Percentiles rank a stretch among this genome's conserved stretches.
phyloP scores from a whole-genome alignment of 2,329 filamentous ascomycete species.

The Dothiorella sarmentorum region DNA sequence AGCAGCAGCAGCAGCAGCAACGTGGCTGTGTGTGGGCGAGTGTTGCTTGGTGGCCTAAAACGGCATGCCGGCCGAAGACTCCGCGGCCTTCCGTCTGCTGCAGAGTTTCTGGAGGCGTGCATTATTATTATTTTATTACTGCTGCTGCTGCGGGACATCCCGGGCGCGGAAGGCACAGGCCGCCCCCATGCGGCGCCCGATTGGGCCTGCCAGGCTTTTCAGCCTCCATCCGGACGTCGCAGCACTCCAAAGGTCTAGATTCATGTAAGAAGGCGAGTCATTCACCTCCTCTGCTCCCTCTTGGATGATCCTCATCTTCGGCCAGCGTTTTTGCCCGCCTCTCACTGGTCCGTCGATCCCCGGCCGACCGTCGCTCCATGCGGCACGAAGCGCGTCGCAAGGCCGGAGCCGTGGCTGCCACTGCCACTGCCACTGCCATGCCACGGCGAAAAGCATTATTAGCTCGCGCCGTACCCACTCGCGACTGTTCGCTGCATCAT shows the following conservation, averaged over 20 bases:
- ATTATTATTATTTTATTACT: no score
- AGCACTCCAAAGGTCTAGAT: neutral
- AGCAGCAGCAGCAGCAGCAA: no score
- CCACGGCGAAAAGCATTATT: neutral
- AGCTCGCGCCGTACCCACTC: constrained; percentile 4
- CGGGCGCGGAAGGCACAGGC: neutral
- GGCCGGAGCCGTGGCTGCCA: constrained; percentile 16
- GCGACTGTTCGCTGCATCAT: neutral
- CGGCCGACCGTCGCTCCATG: constrained; percentile 1
- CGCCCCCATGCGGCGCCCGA: neutral
- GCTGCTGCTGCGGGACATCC: constrained; percentile 6
- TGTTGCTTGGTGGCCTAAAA: neutral
- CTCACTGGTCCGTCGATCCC: constrained; percentile 9
- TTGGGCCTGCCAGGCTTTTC: neutral
- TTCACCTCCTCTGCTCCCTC: neutral
- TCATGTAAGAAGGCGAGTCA: constrained; percentile 7
- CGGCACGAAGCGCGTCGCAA: constrained; percentile 18
- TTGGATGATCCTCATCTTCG: neutral
- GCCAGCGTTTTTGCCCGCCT: neutral
- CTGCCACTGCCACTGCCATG: neutral
- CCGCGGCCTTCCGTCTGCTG: constrained; percentile 14
- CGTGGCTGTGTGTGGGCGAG: constrained; percentile 15
- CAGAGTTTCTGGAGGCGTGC: constrained; percentile 2
- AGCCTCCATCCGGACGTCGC: constrained; percentile 1
- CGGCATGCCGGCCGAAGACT: constrained; percentile 8